phyloP scores from a whole-genome alignment of 345 rosid genomes.

The Boechera stricta region DNA sequence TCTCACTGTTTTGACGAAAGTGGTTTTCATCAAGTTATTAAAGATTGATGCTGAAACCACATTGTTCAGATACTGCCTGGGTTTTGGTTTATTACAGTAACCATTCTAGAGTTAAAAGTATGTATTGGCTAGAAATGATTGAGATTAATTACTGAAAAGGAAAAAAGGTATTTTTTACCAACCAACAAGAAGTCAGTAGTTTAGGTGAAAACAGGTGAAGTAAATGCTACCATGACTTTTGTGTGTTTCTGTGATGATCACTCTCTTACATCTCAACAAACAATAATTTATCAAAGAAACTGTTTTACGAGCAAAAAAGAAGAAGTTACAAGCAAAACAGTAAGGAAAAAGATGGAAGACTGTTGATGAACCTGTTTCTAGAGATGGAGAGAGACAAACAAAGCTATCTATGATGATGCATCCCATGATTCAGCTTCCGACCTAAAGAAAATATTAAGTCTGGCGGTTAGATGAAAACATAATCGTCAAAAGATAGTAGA shows the following conservation, averaged over 20 bases:
- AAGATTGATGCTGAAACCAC: slow-evolving; percentile 17
- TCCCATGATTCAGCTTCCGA: slow-evolving; percentile 18
- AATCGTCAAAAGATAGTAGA: background rate
- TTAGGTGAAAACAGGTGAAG: slow-evolving; percentile 34
- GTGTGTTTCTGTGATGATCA: slow-evolving; percentile 7
- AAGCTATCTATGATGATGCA: background rate
- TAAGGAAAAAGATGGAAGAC: slow-evolving; percentile 10
- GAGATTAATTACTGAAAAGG: slow-evolving; percentile 5
- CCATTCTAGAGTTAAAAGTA: background rate
- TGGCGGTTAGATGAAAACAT: slow-evolving; percentile 13
- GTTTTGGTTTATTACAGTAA: background rate
- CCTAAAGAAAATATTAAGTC: slow-evolving; percentile 16
- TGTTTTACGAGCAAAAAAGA: slow-evolving; percentile 12
- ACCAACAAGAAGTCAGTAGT: slow-evolving; percentile 31
- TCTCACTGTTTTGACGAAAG: slow-evolving; percentile 5
- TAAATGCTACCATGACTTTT: background rate
- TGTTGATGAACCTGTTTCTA: slow-evolving; percentile 10
- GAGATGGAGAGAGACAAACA: background rate
- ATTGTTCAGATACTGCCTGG: background rate
- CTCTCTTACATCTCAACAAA: slow-evolving; percentile 25
- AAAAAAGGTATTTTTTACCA: background rate
- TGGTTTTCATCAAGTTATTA: background rate
- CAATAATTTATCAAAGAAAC: background rate
- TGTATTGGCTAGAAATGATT: background rate
- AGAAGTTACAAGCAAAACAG: background rate